These are phyloP conservation scores for Ceratobasidium sp. DNA, from an alignment of 1,284 basidiomycete genomes.

Conservation along the genomic window DNA sequence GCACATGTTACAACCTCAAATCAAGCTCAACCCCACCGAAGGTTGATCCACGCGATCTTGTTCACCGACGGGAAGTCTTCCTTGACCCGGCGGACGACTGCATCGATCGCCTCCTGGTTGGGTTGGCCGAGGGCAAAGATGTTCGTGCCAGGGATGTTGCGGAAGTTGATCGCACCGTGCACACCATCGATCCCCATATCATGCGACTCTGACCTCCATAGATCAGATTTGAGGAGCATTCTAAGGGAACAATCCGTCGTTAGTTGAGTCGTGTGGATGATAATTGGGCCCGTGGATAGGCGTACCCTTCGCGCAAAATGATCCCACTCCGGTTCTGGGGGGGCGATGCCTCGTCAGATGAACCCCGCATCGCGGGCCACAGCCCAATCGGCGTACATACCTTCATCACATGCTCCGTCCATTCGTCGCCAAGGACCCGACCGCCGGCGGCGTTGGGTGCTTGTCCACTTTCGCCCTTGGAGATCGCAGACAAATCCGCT, in stretches of 20 bases:
- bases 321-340: slow-evolving; percentile 89
- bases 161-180: slow-evolving; percentile 95
- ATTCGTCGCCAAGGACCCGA: slow-evolving; percentile 92
- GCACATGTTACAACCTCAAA: not conserved
- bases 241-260: slow-evolving; percentile 57
- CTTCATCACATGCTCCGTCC: slow-evolving; percentile 92
- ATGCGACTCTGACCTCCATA: slow-evolving; percentile 83
- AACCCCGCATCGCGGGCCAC: not conserved
- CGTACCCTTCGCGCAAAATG: slow-evolving; percentile 87
- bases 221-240: slow-evolving; percentile 90
- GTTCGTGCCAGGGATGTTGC: slow-evolving; percentile 84
- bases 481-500: slow-evolving; percentile 85
- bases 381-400: slow-evolving; percentile 58
- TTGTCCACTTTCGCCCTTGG: slow-evolving; percentile 62
- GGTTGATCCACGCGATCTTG: slow-evolving; percentile 90
- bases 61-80: slow-evolving; percentile 71
- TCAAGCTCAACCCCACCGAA: slow-evolving; percentile 69
- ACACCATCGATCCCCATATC: slow-evolving; percentile 72
- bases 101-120: slow-evolving; percentile 88
- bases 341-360: slow-evolving; percentile 15
- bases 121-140: slow-evolving; percentile 96
- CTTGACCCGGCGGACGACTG: slow-evolving; percentile 82
- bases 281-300: slow-evolving; percentile 45
- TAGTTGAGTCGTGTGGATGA: not conserved
- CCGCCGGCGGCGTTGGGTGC: slow-evolving; percentile 82